phyloP scores from a whole-genome alignment of 2,329 filamentous ascomycete species.

The Graphilbum fragrans region DNA sequence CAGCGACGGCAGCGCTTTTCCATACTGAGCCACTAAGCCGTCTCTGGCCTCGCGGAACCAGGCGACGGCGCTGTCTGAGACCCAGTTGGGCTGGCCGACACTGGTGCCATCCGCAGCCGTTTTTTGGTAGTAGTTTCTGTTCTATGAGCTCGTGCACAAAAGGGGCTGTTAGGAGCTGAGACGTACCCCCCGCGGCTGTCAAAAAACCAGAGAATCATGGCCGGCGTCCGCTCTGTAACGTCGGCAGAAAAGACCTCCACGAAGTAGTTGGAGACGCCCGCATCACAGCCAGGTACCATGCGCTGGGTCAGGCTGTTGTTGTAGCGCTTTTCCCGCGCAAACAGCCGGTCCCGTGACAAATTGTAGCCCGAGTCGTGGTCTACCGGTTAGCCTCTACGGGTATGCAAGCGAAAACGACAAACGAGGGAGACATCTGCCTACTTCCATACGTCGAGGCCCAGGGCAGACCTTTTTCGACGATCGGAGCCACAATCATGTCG shows the following conservation, averaged over 20 bases:
- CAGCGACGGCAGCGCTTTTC: slow-evolving; percentile 25
- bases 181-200: slow-evolving; percentile 38
- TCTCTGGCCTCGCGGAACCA: slow-evolving; percentile 29
- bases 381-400: no score
- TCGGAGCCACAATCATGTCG: slow-evolving; percentile 32
- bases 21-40: slow-evolving; percentile 15
- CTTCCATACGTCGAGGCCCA: slow-evolving; percentile 49
- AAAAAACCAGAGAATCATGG: slow-evolving; percentile 48
- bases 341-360: slow-evolving; percentile 23
- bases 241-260: slow-evolving; percentile 15
- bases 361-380: slow-evolving; percentile 43
- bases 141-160: no score
- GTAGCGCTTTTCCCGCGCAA: slow-evolving; percentile 14
- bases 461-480: slow-evolving; percentile 29
- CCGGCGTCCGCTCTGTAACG: slow-evolving; percentile 9
- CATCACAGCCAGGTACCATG: slow-evolving; percentile 13
- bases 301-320: slow-evolving; percentile 12
- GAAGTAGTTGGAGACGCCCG: slow-evolving; percentile 19
- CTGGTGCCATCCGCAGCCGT: slow-evolving; percentile 7
- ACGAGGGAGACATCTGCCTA: no score
- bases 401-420: no score
- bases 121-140: slow-evolving; percentile 12
- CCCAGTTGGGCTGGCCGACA: slow-evolving; percentile 25
- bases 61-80: slow-evolving; percentile 26
- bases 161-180: slow-evolving; percentile 12